Evolutionary conservation across 305 asterid species (phyloP), one percentile per base, ranked within the genome.

Genomic region (Caryopteris hybrid): DNA sequence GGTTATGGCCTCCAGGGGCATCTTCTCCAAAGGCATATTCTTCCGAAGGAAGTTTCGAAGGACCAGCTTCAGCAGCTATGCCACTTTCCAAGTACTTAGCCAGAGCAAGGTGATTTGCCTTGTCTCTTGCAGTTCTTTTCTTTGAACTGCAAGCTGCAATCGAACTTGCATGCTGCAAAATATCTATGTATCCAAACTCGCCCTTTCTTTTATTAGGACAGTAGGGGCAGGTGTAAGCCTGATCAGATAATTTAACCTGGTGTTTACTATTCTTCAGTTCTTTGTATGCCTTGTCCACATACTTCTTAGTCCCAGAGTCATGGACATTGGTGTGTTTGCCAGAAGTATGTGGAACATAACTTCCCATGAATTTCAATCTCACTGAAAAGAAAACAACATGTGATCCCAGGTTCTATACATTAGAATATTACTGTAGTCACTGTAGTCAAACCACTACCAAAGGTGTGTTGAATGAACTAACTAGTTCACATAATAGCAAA

Each of bases 71-170:
- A 64, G 21, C 74, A 22, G 69, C 76, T 58, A 66, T 45, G 20
- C 78, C 86, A 47, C 72, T 79, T 61, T 78, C 81, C 77, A 89
- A 74, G 82, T 74, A 84, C 80, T 87, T 85, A 59, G 80, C 81
- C 33, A 89, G 80, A 3, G 89, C 90, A 17, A 78, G 82, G 71
- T 89, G 96, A 68, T 80, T 84, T 21, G 85, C 86, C 81, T 81
- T 87, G 77, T 90, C 90, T 62, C 20, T 66, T n/a, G 63, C 77
- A n/a, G 78, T 82, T 67, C 92, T 79, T 72, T 85, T 87, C 74
- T 75, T 57, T 6, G 88, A 82, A 68, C 31, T 74, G 60, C 86
- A 76, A 38, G 39, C 79, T 20, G 87, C 95, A 68, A 88, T 80
- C 7, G 84, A 73, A 64, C 70, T 74, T 25, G 88, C 92, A 23